Base-by-base conservation (phyloP, 2,329 filamentous ascomycete species). In the Calonectria honghensis region DNA sequence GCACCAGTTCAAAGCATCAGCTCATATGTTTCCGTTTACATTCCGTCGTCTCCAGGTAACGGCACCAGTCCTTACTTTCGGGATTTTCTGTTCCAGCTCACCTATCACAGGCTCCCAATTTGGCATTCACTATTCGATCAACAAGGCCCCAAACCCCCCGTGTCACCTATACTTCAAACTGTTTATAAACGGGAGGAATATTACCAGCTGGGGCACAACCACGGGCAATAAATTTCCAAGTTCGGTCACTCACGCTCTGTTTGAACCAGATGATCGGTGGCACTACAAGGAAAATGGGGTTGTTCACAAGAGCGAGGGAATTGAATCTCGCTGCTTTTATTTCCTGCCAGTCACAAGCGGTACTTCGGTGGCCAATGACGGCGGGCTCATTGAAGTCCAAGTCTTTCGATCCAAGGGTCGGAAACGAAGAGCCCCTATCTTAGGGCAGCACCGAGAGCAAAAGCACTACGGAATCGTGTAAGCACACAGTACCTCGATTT, bases 101-200 rank as follows among this genome's bases (percentile, higher is more conserved):
- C 64, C 79, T 50, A 24, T 11, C 18, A 6, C 64, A 91, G 90
- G 88, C 3, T 84, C 87, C 18, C 87, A 87, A n/a, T 92, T 92
- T 74, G 88, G 86, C 77, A 81, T 92, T 52, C 85, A 86, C 37
- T 92, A 91, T 78, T 80, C 80, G 7, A 79, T 91, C 73, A 80
- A 80, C 61, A 83, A 81, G 54, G 77, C 81, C 2, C 83, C 83
- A 1, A 77, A 79, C 3, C 84, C 80, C 24, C 82, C 85, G 50
- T 83, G 80, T 68, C 88, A 86, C 75, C 80, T 91, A 13, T 90
- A 89, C 82, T 92, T 92, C 83, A 91, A 89, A 77, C 81, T 92
- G 68, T 85, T 85, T 70, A 86, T 92, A 79, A 92, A 92, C 75
- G 89, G 89, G 20, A 86, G 87, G 20, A 85, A 86, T 24, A 83